Evolutionary conservation across 1,139 yeast species (phyloP).

Genomic region (Neolecta irregularis): DNA sequence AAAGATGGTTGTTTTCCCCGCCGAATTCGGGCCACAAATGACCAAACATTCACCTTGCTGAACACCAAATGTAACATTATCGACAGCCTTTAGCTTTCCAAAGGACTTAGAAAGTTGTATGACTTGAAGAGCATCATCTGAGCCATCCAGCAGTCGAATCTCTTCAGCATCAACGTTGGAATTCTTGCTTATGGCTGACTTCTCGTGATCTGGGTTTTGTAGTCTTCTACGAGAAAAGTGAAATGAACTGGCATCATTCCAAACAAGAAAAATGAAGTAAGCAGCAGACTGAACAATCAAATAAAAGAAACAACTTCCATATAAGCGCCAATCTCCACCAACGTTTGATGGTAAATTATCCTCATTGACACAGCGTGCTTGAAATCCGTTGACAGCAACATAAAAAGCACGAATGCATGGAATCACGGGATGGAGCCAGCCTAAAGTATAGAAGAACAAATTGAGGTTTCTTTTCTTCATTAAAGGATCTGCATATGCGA

Average conservation of each 20-base stretch:
- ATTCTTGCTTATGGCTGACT: slow-evolving; percentile 11
- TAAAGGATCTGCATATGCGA: slow-evolving; percentile 22
- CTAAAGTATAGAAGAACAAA: slow-evolving; percentile 21
- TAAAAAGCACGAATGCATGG: slow-evolving; percentile 22
- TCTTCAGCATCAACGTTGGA: slow-evolving; percentile 12
- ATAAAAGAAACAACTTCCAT: slow-evolving; percentile 26
- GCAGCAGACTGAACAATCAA: slow-evolving; percentile 20
- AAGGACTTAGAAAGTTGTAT: slow-evolving; percentile 21
- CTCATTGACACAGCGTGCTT: slow-evolving; percentile 20
- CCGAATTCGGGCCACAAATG: slow-evolving; percentile 86
- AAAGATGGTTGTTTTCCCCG: slow-evolving; percentile 82
- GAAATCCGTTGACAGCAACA: slow-evolving; percentile 24
- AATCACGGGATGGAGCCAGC: slow-evolving; percentile 22
- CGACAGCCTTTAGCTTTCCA: slow-evolving; percentile 21
- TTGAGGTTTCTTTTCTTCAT: slow-evolving; percentile 18
- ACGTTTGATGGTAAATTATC: slow-evolving; percentile 16
- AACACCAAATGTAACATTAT: slow-evolving; percentile 26
- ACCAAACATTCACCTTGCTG: slow-evolving; percentile 25
- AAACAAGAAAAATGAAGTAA: slow-evolving; percentile 19
- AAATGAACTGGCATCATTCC: slow-evolving; percentile 25
- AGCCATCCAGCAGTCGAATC: no score
- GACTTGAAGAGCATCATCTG: slow-evolving; percentile 22
- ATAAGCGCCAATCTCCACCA: slow-evolving; percentile 23
- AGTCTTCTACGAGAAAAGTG: slow-evolving; percentile 3
- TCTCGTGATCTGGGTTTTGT: slow-evolving; percentile 12